Conservation (phyloP, 2,329 filamentous ascomycete species). For the Sporothrix mexicana region DNA sequence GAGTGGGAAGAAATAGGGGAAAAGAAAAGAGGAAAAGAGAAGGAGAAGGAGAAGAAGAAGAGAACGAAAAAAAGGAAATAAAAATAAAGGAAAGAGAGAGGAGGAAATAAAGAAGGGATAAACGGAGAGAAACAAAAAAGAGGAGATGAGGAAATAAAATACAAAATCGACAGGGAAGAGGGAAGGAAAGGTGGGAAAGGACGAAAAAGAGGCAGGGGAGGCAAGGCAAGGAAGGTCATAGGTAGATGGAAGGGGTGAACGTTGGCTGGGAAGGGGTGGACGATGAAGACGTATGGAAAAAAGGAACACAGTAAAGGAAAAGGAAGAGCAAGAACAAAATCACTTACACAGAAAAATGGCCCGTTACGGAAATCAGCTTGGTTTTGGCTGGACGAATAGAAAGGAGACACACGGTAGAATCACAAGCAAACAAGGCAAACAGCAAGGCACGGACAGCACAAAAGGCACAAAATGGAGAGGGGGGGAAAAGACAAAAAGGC, state of each 20-base stretch:
- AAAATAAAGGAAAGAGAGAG: constrained; percentile 8
- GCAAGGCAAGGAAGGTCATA: neutral
- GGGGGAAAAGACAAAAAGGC: neutral
- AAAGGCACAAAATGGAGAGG: neutral
- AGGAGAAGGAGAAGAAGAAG: neutral
- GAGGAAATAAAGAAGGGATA: constrained; percentile 8
- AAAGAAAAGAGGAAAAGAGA: neutral
- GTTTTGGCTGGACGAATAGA: constrained; percentile 1
- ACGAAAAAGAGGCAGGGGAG: neutral
- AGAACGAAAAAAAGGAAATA: neutral
- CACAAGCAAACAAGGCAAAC: neutral
- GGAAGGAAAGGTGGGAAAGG: neutral
- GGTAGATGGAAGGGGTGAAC: neutral
- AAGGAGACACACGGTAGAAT: constrained; percentile 3
- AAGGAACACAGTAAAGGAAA: no score
- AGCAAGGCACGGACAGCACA: neutral
- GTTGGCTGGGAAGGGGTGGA: constrained; percentile 19
- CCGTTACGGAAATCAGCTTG: constrained; percentile 15
- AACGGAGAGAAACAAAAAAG: neutral
- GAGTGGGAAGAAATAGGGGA: neutral
- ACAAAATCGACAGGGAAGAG: constrained; percentile 23
- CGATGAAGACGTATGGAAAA: neutral
- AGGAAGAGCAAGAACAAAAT: neutral
- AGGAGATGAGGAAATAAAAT: constrained; percentile 19
- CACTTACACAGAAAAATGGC: constrained; percentile 17